Evolutionary conservation across 768 basidiomycete genomes (phyloP).

Genomic region (Peribolospora kevripleyi): DNA sequence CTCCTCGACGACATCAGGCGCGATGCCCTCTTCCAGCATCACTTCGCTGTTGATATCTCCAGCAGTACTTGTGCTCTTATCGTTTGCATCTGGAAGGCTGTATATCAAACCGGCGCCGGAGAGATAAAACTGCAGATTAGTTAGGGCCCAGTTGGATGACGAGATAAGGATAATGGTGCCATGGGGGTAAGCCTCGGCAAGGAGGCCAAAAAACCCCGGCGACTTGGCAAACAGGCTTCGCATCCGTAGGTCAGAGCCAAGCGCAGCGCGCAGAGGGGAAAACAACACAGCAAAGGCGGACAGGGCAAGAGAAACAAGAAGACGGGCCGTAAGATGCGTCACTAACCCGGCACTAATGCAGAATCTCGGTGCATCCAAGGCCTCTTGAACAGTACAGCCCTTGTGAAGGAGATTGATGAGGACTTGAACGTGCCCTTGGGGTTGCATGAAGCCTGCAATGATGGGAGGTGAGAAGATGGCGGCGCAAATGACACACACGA

Average conservation of each 20-base stretch:
- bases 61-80: constrained; percentile 21
- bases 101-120: neutral
- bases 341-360: constrained; percentile 52
- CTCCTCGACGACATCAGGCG: constrained; percentile 34
- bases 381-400: constrained; percentile 65
- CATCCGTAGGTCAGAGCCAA: too few relatives aligned
- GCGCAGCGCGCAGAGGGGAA: too few relatives aligned
- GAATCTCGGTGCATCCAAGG: constrained; percentile 83
- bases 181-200: too few relatives aligned
- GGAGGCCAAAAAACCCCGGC: too few relatives aligned
- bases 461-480: too few relatives aligned
- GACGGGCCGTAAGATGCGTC: too few relatives aligned
- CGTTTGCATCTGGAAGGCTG: constrained; percentile 21
- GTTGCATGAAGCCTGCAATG: constrained; percentile 26
- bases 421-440: constrained; percentile 90
- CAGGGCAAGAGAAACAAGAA: too few relatives aligned
- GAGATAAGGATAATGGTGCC: too few relatives aligned
- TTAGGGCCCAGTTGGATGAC: too few relatives aligned
- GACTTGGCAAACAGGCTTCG: too few relatives aligned
- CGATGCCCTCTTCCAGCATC: constrained; percentile 58
- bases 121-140: neutral
- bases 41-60: constrained; percentile 60
- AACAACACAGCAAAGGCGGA: too few relatives aligned
- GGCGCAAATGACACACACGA: too few relatives aligned
- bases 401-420: constrained; percentile 32